Evolutionary conservation across 805 yeast species (phyloP).

Genomic region (Wickerhamomyces bisporus): DNA sequence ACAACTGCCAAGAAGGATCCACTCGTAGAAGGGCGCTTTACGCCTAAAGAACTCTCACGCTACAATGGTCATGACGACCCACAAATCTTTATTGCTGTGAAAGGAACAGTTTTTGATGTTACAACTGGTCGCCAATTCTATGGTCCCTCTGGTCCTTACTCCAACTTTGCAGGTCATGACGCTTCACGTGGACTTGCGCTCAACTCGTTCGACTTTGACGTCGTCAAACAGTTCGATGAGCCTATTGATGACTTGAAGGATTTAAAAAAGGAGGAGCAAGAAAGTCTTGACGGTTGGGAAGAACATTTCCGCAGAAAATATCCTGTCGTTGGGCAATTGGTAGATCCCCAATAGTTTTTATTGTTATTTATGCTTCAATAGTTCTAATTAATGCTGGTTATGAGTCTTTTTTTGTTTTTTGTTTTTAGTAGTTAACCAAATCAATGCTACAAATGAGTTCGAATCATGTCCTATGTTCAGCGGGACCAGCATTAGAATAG

Average conservation of each 20-base stretch:
- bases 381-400: too few relatives aligned
- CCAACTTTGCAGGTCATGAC: slow-evolving; percentile 92
- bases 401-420: too few relatives aligned
- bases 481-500: too few relatives aligned
- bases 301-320: slow-evolving; percentile 79
- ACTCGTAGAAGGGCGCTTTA: slow-evolving; percentile 46
- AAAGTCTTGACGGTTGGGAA: slow-evolving; percentile 80
- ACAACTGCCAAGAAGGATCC: slow-evolving; percentile 26
- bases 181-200: slow-evolving; percentile 89
- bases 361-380: too few relatives aligned
- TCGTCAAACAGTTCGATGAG: slow-evolving; percentile 38
- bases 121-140: slow-evolving; percentile 75
- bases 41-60: slow-evolving; percentile 67
- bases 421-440: too few relatives aligned
- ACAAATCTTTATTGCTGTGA: slow-evolving; percentile 80
- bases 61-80: slow-evolving; percentile 80
- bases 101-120: slow-evolving; percentile 82
- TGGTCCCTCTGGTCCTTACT: slow-evolving; percentile 95
- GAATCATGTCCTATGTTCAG: too few relatives aligned
- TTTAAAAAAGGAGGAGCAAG: slow-evolving; percentile 51
- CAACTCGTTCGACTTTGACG: slow-evolving; percentile 73
- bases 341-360: too few relatives aligned
- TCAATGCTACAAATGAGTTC: too few relatives aligned
- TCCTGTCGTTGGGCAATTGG: slow-evolving; percentile 69
- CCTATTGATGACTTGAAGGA: too few relatives aligned